Percentiles rank a stretch among this genome's conserved stretches.
These are phyloP conservation scores for Austroboletus olivaceoglutinosus DNA, from an alignment of 1,284 basidiomycete genomes.

Conservation along the genomic window DNA sequence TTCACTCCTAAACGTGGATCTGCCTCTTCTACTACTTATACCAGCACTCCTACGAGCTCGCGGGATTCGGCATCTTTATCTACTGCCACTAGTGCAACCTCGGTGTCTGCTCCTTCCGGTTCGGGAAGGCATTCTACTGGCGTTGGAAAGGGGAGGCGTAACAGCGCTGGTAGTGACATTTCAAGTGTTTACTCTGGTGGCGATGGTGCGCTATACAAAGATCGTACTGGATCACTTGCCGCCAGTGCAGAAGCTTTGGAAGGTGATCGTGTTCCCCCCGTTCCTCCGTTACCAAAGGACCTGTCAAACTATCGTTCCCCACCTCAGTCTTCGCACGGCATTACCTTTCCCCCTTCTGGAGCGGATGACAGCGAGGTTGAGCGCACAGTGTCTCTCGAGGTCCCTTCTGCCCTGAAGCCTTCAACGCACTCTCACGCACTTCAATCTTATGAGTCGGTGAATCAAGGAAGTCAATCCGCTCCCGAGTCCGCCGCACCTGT, in stretches of 20 bases:
- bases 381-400: conserved; percentile 52
- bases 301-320: conserved; percentile 75
- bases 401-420: conserved; percentile 42
- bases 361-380: conserved; percentile 39
- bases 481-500: conserved; percentile 41
- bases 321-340: conserved; percentile 50
- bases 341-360: conserved; percentile 47
- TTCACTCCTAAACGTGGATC: conserved; percentile 84
- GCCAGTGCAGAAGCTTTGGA: conserved; percentile 57
- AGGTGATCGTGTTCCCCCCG: conserved; percentile 79
- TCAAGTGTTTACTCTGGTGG: conserved; percentile 71
- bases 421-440: conserved; percentile 24
- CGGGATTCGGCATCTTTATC: conserved; percentile 81
- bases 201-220: conserved; percentile 54
- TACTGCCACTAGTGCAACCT: conserved; percentile 71
- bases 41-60: conserved; percentile 74
- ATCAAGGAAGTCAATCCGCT: conserved; percentile 37
- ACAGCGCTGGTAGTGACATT: conserved; percentile 84
- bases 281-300: conserved; percentile 94
- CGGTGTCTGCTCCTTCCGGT: conserved; percentile 63
- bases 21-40: conserved; percentile 82
- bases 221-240: conserved; percentile 60
- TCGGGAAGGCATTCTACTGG: conserved; percentile 63
- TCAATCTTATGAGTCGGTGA: conserved; percentile 20
- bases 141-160: conserved; percentile 57